A percentile compares a stretch with the other conserved stretches of the same genome.
Conservation (phyloP, 192 early-diverging fungal genomes). For the Piromyces finnis region DNA sequence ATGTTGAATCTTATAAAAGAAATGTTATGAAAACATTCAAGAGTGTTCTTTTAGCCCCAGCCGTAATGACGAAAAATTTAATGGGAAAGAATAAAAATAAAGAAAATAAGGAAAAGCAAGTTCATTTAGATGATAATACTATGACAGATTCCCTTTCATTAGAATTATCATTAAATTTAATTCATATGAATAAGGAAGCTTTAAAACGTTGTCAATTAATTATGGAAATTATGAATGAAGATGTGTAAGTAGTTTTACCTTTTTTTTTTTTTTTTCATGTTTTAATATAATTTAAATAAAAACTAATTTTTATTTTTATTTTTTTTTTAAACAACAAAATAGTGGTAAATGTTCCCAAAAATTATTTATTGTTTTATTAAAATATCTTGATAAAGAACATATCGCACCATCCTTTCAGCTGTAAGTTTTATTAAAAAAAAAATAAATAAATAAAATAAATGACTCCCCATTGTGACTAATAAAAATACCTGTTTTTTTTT, state of each 20-base stretch:
- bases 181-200: slow-evolving; percentile 71
- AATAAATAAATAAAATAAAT: too few relatives aligned
- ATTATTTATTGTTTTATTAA: too few relatives aligned
- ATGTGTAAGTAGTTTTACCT: neutral
- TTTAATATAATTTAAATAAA: too few relatives aligned
- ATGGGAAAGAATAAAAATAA: slow-evolving; percentile 5
- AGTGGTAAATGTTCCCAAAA: too few relatives aligned
- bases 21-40: slow-evolving; percentile 32
- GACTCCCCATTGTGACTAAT: too few relatives aligned
- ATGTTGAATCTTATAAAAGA: slow-evolving; percentile 29
- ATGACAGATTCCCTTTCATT: slow-evolving; percentile 27
- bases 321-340: too few relatives aligned
- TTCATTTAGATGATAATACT: neutral
- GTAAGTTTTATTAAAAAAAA: too few relatives aligned
- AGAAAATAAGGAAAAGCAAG: neutral
- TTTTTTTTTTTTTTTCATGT: too few relatives aligned
- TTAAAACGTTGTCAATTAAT: slow-evolving; percentile 26
- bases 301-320: too few relatives aligned
- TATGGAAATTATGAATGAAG: slow-evolving; percentile 2
- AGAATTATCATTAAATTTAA: slow-evolving; percentile 69
- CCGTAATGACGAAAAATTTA: slow-evolving; percentile 14
- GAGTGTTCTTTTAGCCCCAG: slow-evolving; percentile 29
- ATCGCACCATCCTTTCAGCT: too few relatives aligned
- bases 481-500: neutral
- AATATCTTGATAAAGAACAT: too few relatives aligned